Evolutionary conservation across 2,329 filamentous ascomycete species (phyloP).

Genomic region (Graphilbum fragrans): DNA sequence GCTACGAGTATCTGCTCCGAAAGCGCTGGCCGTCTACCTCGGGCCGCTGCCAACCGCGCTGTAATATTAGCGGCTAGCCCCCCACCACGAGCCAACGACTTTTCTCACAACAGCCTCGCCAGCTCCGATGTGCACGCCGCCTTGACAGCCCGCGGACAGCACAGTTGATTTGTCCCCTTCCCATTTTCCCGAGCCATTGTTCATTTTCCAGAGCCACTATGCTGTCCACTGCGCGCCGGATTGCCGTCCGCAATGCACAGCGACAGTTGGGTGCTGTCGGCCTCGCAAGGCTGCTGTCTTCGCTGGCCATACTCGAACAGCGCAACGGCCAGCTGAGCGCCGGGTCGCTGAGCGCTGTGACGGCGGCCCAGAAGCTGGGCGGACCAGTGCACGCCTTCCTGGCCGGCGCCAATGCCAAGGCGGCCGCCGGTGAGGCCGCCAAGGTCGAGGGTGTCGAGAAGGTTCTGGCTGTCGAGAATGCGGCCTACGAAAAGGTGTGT

Average conservation of each 20-base stretch:
- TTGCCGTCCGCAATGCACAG: conserved; percentile 3
- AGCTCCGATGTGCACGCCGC: too few relatives aligned
- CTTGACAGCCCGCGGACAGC: too few relatives aligned
- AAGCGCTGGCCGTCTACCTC: conserved; percentile 14
- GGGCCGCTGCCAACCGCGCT: conserved; percentile 24
- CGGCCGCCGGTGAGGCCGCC: conserved; percentile 68
- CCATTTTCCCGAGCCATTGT: neutral
- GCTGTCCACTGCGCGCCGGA: conserved; percentile 10
- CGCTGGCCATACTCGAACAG: conserved; percentile 86
- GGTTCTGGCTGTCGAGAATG: conserved; percentile 78
- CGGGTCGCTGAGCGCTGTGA: conserved; percentile 73
- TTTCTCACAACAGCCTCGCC: neutral
- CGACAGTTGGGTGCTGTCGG: conserved; percentile 28
- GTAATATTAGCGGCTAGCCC: too few relatives aligned
- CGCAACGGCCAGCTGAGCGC: conserved; percentile 75
- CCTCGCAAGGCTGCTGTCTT: conserved; percentile 64
- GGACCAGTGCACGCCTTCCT: conserved; percentile 79
- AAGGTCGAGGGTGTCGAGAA: conserved; percentile 88
- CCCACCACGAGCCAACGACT: neutral
- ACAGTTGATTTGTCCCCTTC: neutral
- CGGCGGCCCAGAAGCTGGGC: conserved; percentile 76
- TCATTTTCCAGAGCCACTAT: neutral
- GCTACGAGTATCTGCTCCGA: neutral
- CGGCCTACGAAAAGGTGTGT: conserved; percentile 76
- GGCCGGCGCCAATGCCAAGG: conserved; percentile 66